Evolutionary conservation across 169 alveolate species (phyloP).

Genomic region (Ichthyophthirius multifiliis): DNA sequence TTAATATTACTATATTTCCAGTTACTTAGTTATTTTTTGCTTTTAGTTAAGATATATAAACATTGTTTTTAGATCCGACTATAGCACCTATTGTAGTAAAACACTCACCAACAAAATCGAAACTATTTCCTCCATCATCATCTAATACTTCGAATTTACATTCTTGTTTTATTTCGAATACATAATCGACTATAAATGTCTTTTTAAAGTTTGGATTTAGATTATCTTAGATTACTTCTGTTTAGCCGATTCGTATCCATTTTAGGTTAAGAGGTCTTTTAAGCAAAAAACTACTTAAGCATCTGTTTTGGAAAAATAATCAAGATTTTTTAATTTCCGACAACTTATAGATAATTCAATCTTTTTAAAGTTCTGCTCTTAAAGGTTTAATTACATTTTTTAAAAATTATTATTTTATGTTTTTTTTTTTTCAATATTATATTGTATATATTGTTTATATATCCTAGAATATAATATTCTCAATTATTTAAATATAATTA

Average conservation of each 20-base stretch:
- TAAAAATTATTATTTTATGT: too few relatives aligned
- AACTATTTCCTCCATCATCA: slow-evolving; percentile 29
- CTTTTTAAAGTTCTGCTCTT: slow-evolving; percentile 35
- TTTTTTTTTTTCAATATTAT: too few relatives aligned
- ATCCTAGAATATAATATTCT: too few relatives aligned
- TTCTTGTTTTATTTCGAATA: slow-evolving; percentile 51
- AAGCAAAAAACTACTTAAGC: slow-evolving; percentile 52
- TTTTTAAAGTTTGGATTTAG: slow-evolving; percentile 68
- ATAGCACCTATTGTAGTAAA: slow-evolving; percentile 46
- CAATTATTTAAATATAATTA: too few relatives aligned
- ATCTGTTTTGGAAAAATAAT: slow-evolving; percentile 60
- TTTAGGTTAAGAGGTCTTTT: slow-evolving; percentile 14
- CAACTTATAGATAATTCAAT: slow-evolving; percentile 57
- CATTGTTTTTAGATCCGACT: slow-evolving; percentile 47
- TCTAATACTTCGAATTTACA: slow-evolving; percentile 56
- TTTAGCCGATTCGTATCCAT: slow-evolving; percentile 55
- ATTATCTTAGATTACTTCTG: slow-evolving; percentile 55
- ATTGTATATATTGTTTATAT: too few relatives aligned
- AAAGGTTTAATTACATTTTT: too few relatives aligned
- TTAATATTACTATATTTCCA: too few relatives aligned
- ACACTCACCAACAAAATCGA: slow-evolving; percentile 35
- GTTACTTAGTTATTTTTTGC: too few relatives aligned
- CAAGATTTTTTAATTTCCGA: slow-evolving; percentile 60
- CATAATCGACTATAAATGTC: slow-evolving; percentile 37
- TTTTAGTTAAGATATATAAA: too few relatives aligned